These are phyloP conservation scores for Lactarius quietus DNA, from an alignment of 768 basidiomycete species.

Conservation along the genomic window DNA sequence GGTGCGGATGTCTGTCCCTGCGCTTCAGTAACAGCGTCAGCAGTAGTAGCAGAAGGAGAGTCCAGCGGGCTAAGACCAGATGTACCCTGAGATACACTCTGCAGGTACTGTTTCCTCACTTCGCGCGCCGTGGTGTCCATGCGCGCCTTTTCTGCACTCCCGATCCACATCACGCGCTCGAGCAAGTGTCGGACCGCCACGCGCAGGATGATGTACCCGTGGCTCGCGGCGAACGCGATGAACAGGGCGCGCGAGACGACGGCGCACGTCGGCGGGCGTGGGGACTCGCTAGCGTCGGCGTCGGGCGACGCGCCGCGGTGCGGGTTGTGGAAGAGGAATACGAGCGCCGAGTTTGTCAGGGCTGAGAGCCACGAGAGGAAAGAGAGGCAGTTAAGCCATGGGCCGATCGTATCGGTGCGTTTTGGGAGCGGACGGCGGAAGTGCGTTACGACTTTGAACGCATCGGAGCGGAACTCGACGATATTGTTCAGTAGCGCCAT, in stretches of 20 bases:
- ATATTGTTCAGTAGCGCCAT: conserved; percentile 92
- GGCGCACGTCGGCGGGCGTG: not conserved
- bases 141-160: conserved; percentile 60
- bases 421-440: conserved; percentile 77
- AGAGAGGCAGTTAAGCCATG: conserved; percentile 87
- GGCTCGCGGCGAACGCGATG: conserved; percentile 78
- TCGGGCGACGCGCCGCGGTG: conserved; percentile 29
- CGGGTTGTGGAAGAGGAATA: conserved; percentile 74
- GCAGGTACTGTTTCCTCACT: conserved; percentile 45
- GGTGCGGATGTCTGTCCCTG: not conserved
- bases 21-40: not conserved
- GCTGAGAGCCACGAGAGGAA: conserved; percentile 90
- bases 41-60: conserved; percentile 6
- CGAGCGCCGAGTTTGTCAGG: conserved; percentile 83
- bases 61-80: conserved; percentile 29
- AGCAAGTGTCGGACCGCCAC: conserved; percentile 62
- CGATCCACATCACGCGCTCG: conserved; percentile 74
- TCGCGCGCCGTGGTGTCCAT: conserved; percentile 53
- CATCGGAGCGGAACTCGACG: conserved; percentile 88
- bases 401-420: conserved; percentile 90
- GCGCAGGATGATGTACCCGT: conserved; percentile 74
- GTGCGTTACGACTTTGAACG: conserved; percentile 90
- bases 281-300: conserved; percentile 1
- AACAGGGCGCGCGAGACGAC: conserved; percentile 34
- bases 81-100: conserved; percentile 31